Base-by-base conservation (phyloP, 371 early-diverging fungal species). In the Actinomortierella wolfii region DNA sequence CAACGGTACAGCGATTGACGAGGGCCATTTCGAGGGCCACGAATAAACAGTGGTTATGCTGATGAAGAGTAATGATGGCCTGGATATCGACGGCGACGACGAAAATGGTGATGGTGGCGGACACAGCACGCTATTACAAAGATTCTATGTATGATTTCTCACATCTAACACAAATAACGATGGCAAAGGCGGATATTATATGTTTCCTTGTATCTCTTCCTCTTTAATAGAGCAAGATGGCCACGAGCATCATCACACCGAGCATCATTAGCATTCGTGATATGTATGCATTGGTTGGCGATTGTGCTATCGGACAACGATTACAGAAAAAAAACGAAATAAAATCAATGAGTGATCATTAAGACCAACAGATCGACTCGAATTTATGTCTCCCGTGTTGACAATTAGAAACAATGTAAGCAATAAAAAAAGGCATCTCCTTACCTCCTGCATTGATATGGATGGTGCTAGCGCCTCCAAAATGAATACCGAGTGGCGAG, bases 231-330 rank as follows among this genome's bases (percentile, higher is more conserved):
- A 87, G 81, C 43, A 89, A 57, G 44, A 89, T 85, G 50, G 83
- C 84, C 50, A 88, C 81, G 8, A 88, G 70, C 44, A 87, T 69
- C 68, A 89, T 78, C 18, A 83, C 81, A 3, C 88, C 81, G 26
- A 89, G 57, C 88, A 89, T 89, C 76, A 90, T 80, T 29, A 89
- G 80, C 61, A 90, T 66, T 29, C 90, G 76, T 42, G 88, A 87
- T 51, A 86, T 69, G 58, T 88, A 90, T 14, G 90, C 86, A 29
- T 85, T 64, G 61, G 84, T 76, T 79, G 88, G 63, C 15, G 65
- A 66, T 64, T 67, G 65, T 6, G 56, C 59, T 61, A 52, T 6
- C 13, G 13, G 20, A 2, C 14, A 47, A 42, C 4, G 54, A 42
- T 14, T 6, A 43, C 20, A 29, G 43, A 24, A 39, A 56, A 43